Base-by-base conservation (phyloP, 2,329 filamentous ascomycete species). In the Fusarium goolgardi region DNA sequence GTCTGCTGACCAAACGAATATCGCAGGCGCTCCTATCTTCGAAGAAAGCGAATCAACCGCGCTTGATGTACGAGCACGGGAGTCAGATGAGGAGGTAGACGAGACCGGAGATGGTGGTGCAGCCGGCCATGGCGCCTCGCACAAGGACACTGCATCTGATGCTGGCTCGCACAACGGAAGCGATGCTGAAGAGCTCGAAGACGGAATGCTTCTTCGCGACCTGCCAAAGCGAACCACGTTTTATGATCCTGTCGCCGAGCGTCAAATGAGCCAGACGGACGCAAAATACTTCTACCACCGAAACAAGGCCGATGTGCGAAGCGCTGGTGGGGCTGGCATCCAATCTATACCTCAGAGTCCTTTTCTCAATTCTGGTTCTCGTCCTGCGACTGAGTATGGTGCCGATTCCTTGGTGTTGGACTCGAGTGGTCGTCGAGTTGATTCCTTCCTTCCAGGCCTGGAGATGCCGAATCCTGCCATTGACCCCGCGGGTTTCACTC, bases 251-350 rank as follows among this genome's bases (percentile, higher is more conserved):
- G 91, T 95, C 53, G 92, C 93, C 54, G 96, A 99, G 80, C 96
- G 96, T 74, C 92, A 95, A 75, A 91, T 97, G 89, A 96, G 91
- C 75, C 94, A 97, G 78, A 90, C 92, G 27, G 96, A 99, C 77
- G 93, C 95, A 62, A 98, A 97, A 79, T 86, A 97, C 66, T 97
- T 98, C 81, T 99, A 97, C 78, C 95, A 97, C 81, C 87, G 92
- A 70, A 94, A 93, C 79, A 92, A 94, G 78, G 83, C 90, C 59
- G 91, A 90, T 65, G 57, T 75, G 74, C 70, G 83, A 78, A 72
- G 70, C 69, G 50, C 75, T 73, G 59, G 78, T 70, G 60, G 77
- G 73, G 76, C 71, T 59, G 82, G 79, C 76, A 77, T 76, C 54
- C 81, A 83, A 49, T 69, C 75, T 40, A 83, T 82, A 15, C 81